Conservation (phyloP, 345 rosid species). For the Arabis alpina region DNA sequence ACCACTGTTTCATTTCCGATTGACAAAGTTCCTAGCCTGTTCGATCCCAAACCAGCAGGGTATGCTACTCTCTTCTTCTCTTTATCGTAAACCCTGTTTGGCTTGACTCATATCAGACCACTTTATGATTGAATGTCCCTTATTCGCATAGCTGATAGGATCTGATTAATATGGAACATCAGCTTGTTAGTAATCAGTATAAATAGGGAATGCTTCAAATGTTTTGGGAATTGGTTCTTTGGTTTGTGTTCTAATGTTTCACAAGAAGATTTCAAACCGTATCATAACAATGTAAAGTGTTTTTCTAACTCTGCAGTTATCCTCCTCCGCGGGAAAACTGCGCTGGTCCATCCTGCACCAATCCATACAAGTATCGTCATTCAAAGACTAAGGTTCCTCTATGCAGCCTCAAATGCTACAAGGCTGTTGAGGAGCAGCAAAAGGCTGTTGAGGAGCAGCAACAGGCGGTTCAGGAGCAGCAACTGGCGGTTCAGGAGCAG, state of each 20-base stretch:
- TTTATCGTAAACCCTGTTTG: not conserved
- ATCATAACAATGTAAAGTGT: slow-evolving; percentile 2
- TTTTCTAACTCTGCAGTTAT: slow-evolving; percentile 55
- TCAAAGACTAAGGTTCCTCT: slow-evolving; percentile 86
- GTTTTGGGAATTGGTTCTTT: not conserved
- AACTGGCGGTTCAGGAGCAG: slow-evolving; percentile 31
- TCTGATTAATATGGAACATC: slow-evolving; percentile 1
- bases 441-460: slow-evolving; percentile 49
- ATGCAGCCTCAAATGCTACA: slow-evolving; percentile 92
- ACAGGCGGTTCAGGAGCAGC: slow-evolving; percentile 53
- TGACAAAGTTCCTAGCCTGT: slow-evolving; percentile 79
- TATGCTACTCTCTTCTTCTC: slow-evolving; percentile 33
- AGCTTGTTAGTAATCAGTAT: slow-evolving; percentile 1
- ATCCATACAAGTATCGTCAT: slow-evolving; percentile 84
- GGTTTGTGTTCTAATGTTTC: slow-evolving; percentile 7
- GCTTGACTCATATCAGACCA: not conserved
- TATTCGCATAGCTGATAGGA: not conserved
- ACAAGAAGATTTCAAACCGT: not conserved
- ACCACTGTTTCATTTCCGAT: slow-evolving; percentile 79
- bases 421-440: slow-evolving; percentile 62
- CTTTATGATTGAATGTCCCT: slow-evolving; percentile 14
- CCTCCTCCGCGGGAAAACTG: slow-evolving; percentile 93
- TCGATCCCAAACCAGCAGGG: slow-evolving; percentile 66
- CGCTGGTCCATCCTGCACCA: slow-evolving; percentile 77
- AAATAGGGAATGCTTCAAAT: slow-evolving; percentile 12